Conservation (phyloP, 495 filamentous ascomycete genomes). For the Lepraria neglecta region DNA sequence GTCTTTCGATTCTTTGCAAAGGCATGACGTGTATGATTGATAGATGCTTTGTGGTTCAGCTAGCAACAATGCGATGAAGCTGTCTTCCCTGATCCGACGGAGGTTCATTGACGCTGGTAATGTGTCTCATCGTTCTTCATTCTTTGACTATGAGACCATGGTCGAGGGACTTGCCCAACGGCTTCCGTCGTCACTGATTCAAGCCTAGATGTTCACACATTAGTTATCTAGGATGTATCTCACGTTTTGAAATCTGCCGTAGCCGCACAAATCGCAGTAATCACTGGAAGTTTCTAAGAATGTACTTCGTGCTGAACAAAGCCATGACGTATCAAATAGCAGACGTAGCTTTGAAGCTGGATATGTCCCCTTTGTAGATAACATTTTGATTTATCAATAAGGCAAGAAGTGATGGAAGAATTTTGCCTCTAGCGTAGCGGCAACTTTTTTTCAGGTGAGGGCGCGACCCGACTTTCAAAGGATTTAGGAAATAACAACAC, state of each 20-base stretch:
- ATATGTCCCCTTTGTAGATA: not conserved
- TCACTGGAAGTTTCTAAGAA: no score
- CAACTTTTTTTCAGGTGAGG: not conserved
- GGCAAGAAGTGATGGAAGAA: no score
- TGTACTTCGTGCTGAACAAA: no score
- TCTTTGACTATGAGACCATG: not conserved
- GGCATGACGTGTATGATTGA: not conserved
- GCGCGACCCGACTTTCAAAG: conserved; percentile 4
- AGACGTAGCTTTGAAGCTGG: no score
- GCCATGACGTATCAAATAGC: no score
- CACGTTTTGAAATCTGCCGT: no score
- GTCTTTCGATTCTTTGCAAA: conserved; percentile 9
- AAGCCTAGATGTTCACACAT: no score
- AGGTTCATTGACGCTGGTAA: not conserved
- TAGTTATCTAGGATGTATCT: no score
- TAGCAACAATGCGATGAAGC: conserved; percentile 1
- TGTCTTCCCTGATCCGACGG: no score
- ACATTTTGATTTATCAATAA: not conserved
- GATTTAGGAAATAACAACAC: conserved; percentile 17
- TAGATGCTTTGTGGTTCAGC: conserved; percentile 1
- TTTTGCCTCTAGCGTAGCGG: not conserved
- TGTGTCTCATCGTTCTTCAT: not conserved
- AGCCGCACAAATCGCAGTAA: no score
- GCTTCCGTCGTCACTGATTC: no score
- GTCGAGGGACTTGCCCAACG: no score